These are phyloP conservation scores for Fusarium sp. DNA, from an alignment of 2,329 filamentous ascomycete genomes.

Conservation along the genomic window DNA sequence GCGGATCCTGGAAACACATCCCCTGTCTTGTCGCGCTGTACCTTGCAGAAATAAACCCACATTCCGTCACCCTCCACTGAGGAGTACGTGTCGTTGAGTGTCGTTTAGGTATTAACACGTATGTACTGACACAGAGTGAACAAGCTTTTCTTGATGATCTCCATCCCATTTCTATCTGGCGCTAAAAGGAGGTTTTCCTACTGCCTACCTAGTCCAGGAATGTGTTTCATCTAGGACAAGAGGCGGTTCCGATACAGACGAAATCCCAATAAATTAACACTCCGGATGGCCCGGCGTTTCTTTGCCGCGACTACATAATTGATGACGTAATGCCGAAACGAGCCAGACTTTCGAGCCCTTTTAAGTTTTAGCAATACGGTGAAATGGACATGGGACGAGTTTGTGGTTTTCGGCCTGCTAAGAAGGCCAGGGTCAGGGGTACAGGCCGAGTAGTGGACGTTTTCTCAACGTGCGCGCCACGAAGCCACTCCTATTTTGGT, in stretches of 20 bases:
- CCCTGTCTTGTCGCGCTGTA: conserved; percentile 23
- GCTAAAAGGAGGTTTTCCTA: background rate
- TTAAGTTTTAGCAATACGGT: conserved; percentile 19
- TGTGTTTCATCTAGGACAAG: background rate
- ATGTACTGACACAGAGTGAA: conserved; percentile 1
- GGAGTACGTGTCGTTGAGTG: conserved; percentile 16
- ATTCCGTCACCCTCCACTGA: conserved; percentile 25
- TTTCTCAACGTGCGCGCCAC: conserved; percentile 20
- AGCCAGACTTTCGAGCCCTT: conserved; percentile 1
- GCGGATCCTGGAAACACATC: conserved; percentile 19
- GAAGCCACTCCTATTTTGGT: conserved; percentile 21
- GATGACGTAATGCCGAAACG: conserved; percentile 32
- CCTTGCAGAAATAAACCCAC: conserved; percentile 33
- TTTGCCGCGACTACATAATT: conserved; percentile 15
- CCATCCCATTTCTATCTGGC: background rate
- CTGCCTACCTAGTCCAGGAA: background rate
- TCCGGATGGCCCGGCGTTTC: conserved; percentile 29
- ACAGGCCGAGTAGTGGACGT: conserved; percentile 20
- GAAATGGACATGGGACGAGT: conserved; percentile 34
- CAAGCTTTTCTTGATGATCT: conserved; percentile 15
- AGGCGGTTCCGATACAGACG: background rate
- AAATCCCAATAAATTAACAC: background rate
- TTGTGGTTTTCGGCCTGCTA: conserved; percentile 15
- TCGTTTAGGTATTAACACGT: background rate
- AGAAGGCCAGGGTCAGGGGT: conserved; percentile 21